phyloP scores from a whole-genome alignment of 495 filamentous ascomycete genomes.

The Hypomontagnella monticulosa region DNA sequence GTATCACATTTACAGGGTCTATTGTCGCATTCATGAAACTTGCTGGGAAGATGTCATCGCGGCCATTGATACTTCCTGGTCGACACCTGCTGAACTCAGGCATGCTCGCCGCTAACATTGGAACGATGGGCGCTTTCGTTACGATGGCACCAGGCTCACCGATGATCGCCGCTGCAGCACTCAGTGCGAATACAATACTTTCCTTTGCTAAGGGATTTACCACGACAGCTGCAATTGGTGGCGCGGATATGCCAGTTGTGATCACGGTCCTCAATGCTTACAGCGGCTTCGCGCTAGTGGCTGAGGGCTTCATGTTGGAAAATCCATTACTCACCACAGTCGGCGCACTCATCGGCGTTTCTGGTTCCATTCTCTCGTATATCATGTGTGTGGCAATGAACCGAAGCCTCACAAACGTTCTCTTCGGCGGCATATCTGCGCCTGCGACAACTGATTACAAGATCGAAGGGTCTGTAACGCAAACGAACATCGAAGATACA shows the following conservation, averaged over 20 bases:
- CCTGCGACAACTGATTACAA: slow-evolving; percentile 69
- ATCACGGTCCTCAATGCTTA: slow-evolving; percentile 89
- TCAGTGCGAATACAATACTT: slow-evolving; percentile 75
- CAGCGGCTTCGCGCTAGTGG: slow-evolving; percentile 83
- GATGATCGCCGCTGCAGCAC: slow-evolving; percentile 74
- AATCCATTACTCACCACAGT: slow-evolving; percentile 81
- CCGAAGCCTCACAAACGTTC: slow-evolving; percentile 78
- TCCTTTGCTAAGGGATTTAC: slow-evolving; percentile 85
- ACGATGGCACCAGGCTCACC: slow-evolving; percentile 78
- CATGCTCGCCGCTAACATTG: slow-evolving; percentile 74
- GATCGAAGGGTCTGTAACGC: slow-evolving; percentile 76
- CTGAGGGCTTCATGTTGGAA: slow-evolving; percentile 87
- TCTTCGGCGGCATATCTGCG: slow-evolving; percentile 78
- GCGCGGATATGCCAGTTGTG: slow-evolving; percentile 88
- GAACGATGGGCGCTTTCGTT: slow-evolving; percentile 81
- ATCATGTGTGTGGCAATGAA: slow-evolving; percentile 89
- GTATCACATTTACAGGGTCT: slow-evolving; percentile 84
- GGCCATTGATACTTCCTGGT: slow-evolving; percentile 71
- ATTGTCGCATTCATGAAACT: slow-evolving; percentile 85
- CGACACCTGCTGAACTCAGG: slow-evolving; percentile 75
- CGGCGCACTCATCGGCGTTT: slow-evolving; percentile 82
- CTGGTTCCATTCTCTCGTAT: slow-evolving; percentile 82
- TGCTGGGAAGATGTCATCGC: slow-evolving; percentile 78
- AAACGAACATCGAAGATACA: slow-evolving; percentile 78
- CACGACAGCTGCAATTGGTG: slow-evolving; percentile 82